Evolutionary conservation across 345 rosid genomes (phyloP).

Genomic region (Salix koriyanagi): DNA sequence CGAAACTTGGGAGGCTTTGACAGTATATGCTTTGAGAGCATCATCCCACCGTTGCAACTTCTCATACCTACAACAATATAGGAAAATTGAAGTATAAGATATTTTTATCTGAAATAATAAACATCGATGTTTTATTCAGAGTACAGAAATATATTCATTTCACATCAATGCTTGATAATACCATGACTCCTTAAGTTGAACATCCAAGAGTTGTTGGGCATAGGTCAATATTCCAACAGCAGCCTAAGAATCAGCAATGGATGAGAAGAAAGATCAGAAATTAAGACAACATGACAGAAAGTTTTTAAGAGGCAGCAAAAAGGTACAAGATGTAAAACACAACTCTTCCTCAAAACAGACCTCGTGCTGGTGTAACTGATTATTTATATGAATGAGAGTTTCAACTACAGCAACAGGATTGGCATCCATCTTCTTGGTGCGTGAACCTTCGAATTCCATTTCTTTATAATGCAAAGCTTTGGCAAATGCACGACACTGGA

Average conservation of each 20-base stretch:
- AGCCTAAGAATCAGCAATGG: conserved; percentile 49
- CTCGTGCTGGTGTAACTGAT: conserved; percentile 97
- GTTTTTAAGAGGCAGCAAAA: neutral
- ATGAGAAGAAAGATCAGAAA: neutral
- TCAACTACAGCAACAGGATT: conserved; percentile 97
- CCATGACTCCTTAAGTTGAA: conserved; percentile 98
- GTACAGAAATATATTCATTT: neutral
- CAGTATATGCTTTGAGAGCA: conserved; percentile 92
- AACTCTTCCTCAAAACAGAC: conserved; percentile 27
- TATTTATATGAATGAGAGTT: conserved; percentile 96
- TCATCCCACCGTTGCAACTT: conserved; percentile 99
- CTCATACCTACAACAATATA: conserved; percentile 69
- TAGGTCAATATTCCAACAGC: conserved; percentile 97
- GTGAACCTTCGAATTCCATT: conserved; percentile 97
- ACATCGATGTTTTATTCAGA: neutral
- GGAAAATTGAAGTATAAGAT: neutral
- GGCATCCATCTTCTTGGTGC: conserved; percentile 82
- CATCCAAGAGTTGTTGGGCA: conserved; percentile 87
- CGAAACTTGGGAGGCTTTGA: conserved; percentile 71
- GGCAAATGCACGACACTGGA: conserved; percentile 93
- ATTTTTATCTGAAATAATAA: neutral
- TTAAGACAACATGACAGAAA: conserved; percentile 14
- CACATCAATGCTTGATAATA: conserved; percentile 17
- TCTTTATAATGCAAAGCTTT: conserved; percentile 99
- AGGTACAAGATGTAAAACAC: neutral